These are phyloP conservation scores for Saturnispora besseyi DNA, from an alignment of 805 yeast genomes.

Conservation along the genomic window DNA sequence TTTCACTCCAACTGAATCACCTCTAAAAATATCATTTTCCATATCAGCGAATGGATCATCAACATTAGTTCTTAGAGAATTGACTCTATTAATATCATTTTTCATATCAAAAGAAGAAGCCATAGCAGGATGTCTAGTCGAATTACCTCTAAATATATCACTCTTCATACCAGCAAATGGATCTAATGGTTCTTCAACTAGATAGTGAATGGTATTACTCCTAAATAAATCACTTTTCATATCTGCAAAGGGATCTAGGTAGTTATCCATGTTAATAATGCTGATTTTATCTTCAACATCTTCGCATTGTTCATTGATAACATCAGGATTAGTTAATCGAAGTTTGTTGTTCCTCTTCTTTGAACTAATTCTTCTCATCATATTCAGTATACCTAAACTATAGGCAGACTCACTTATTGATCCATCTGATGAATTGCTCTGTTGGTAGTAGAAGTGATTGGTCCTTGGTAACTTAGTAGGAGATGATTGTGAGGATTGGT, in stretches of 20 bases:
- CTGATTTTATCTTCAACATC: slow-evolving; percentile 1
- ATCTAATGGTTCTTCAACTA: neutral
- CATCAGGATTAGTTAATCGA: slow-evolving; percentile 56
- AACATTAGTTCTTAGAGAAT: neutral
- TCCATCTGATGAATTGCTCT: slow-evolving; percentile 4
- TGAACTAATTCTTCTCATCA: slow-evolving; percentile 29
- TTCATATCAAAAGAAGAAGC: neutral
- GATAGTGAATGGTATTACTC: neutral
- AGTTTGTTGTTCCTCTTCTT: slow-evolving; percentile 48
- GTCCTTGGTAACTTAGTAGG: neutral
- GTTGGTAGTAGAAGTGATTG: neutral
- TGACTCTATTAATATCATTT: neutral
- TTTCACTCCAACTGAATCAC: neutral
- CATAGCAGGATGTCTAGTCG: neutral
- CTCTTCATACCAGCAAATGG: slow-evolving; percentile 1
- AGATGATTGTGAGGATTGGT: neutral
- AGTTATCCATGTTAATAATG: slow-evolving; percentile 1
- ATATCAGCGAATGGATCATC: neutral
- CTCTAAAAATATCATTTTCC: neutral
- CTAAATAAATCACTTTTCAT: neutral
- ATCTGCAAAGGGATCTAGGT: neutral
- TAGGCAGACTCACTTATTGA: slow-evolving; percentile 3
- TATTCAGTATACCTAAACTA: neutral
- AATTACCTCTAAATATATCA: neutral
- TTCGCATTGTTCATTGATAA: neutral